Base-by-base conservation (phyloP, 2,329 filamentous ascomycete genomes). In the Microdochium trichocladiopsis region DNA sequence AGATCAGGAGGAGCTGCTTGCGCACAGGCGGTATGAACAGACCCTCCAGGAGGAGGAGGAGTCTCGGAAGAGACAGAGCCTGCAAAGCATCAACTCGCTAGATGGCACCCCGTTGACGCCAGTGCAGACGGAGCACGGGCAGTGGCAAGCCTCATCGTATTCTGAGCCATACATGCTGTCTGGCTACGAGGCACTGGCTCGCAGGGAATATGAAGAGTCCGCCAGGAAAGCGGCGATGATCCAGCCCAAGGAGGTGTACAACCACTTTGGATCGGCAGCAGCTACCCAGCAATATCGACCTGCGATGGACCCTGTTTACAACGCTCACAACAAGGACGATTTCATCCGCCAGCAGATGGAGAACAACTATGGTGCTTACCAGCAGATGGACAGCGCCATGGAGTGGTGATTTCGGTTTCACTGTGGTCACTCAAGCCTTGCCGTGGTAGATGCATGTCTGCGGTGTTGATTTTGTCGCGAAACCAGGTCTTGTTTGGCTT, bases 141-240 rank as follows among this genome's bases (percentile, higher is more conserved):
- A 74, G 50, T 84, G 82, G 80, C 60, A 72, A 25, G 58, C 61
- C 25, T 65, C 70, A 62, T 56, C 67, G 47, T 76, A 80, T 55
- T 82, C 80, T 37, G 90, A 95, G 68, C 90, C 90, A 0, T 96
- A 96, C 69, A 95, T 96, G 80, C 68, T 81, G 48, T 86, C 83
- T 6, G 91, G 91, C 14, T 96, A 95, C 64, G 87, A 90, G 61
- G 75, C 82, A 62, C 71, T 88, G 53, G 82, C 86, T 53, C 75
- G 76, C 53, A 76, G 82, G 51, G 84, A 88, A 62, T 82, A 85
- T 56, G 78, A 86, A 60, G 71, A 76, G 52, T 76, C 75, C 2
- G 70, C 69, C 2, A 63, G 66, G 22, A 64, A 62, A 21, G 60
- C 68, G 56, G 54, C 65, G 41, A 56, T 62, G 59, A 23, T 61